Percentiles rank a stretch among this genome's conserved stretches.
Evolutionary conservation across 1,284 basidiomycete genomes (phyloP).

Genomic region (Microstroma glucosiphilum): DNA sequence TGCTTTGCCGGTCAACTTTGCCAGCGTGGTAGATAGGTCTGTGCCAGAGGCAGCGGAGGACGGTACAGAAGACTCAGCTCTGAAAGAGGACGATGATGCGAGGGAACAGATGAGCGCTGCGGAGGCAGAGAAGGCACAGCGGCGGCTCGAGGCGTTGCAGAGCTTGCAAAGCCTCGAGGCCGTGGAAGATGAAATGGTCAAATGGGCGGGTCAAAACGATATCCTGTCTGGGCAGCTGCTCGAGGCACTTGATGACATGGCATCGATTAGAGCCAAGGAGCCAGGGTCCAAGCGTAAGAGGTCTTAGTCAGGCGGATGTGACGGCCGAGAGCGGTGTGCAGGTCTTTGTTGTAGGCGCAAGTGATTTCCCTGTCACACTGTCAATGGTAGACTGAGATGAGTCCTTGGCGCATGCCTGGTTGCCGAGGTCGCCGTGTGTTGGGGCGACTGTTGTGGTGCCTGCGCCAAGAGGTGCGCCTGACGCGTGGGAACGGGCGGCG

Average conservation of each 20-base stretch:
- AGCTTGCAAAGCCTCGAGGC: background rate
- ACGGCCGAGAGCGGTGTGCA: too few relatives aligned
- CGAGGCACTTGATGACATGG: slow-evolving; percentile 3
- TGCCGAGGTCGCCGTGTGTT: too few relatives aligned
- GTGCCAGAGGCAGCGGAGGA: background rate
- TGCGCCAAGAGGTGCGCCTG: too few relatives aligned
- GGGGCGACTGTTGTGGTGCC: too few relatives aligned
- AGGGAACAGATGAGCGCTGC: slow-evolving; percentile 38
- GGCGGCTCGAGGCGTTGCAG: background rate
- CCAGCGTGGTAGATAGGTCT: background rate
- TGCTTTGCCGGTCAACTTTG: background rate
- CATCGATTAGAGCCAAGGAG: background rate
- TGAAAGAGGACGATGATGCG: slow-evolving; percentile 51
- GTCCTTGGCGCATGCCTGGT: too few relatives aligned
- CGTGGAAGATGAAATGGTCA: slow-evolving; percentile 1
- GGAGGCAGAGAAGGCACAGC: background rate
- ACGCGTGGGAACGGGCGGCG: too few relatives aligned
- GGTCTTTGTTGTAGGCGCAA: too few relatives aligned
- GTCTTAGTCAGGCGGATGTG: too few relatives aligned
- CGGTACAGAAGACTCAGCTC: slow-evolving; percentile 39
- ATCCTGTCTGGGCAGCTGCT: slow-evolving; percentile 3
- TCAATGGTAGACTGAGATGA: too few relatives aligned
- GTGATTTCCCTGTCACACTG: too few relatives aligned
- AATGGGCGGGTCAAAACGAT: background rate
- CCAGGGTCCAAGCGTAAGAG: too few relatives aligned